phyloP scores from a whole-genome alignment of 371 early-diverging fungal species.

The Blakeslea trispora region DNA sequence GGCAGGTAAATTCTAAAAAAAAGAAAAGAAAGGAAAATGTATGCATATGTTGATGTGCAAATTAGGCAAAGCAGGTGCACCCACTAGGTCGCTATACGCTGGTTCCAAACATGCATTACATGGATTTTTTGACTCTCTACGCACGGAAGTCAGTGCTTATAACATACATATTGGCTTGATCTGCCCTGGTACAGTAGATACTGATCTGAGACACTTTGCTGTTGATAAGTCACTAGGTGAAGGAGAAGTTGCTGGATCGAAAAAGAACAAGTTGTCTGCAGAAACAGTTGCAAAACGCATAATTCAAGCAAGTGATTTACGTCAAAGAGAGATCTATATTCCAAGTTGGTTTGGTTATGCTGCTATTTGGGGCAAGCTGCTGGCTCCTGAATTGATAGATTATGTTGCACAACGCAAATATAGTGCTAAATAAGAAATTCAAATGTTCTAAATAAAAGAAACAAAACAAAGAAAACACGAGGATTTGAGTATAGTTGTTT shows the following conservation, averaged over 20 bases:
- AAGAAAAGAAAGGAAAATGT: too few species aligned
- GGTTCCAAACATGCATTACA: slow-evolving; percentile 84
- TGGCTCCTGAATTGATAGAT: slow-evolving; percentile 68
- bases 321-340: slow-evolving; percentile 61
- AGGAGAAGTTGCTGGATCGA: slow-evolving; percentile 52
- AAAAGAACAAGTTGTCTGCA: slow-evolving; percentile 64
- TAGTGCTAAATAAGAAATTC: not conserved
- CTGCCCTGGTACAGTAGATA: slow-evolving; percentile 80
- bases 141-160: slow-evolving; percentile 69
- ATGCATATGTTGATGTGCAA: too few species aligned
- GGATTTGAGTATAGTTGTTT: not conserved
- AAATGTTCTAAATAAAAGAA: not conserved
- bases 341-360: slow-evolving; percentile 62
- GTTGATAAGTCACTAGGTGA: slow-evolving; percentile 51
- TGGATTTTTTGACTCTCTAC: slow-evolving; percentile 83
- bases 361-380: slow-evolving; percentile 52
- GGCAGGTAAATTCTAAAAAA: slow-evolving; percentile 43
- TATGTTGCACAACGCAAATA: slow-evolving; percentile 56
- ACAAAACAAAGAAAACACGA: too few species aligned
- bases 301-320: slow-evolving; percentile 61
- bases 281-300: slow-evolving; percentile 61
- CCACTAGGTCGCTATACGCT: slow-evolving; percentile 81
- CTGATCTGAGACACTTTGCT: slow-evolving; percentile 71
- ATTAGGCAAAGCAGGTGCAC: slow-evolving; percentile 67
- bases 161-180: slow-evolving; percentile 68